Base-by-base conservation (phyloP, 2,329 filamentous ascomycete species). In the Xylaria sp. region DNA sequence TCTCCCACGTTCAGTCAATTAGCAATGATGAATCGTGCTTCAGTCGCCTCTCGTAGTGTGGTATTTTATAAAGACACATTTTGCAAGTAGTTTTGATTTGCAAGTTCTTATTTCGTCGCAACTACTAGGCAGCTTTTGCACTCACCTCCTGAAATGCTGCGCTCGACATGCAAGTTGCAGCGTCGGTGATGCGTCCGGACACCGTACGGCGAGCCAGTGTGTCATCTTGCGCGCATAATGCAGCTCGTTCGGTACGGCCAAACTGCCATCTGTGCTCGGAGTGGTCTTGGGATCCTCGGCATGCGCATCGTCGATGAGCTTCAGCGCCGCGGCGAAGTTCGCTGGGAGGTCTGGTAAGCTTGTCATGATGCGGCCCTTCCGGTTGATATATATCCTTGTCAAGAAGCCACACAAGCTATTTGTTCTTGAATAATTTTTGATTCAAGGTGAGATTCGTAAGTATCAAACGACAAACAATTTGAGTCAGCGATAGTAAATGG, bases 141-240 rank as follows among this genome's bases (percentile, higher is more conserved):
- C 76, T 57, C 72, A 86, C 80, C 92, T 89, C 61, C 90, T 87
- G 75, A 97, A 92, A 79, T 97, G 93, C 79, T 97, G 93, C 12
- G 93, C 93, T 72, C 93, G 90, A 72, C 94, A 91, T 20, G 93
- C 93, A 55, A 96, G 84, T 70, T 88, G 88, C 62, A 97, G 84
- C 28, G 87, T 80, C 1, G 90, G 89, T 1, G 90, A 89, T 1
- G 93, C 89, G 32, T 83, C 73, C 0, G 92, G 89, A 9, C 81
- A 80, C 69, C 89, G 87, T 18, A 85, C 80, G 9, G 83, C 77
- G 36, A 97, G 89, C 85, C 92, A 96, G 36, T 83, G 81, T 59
- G 91, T 93, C 91, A 94, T 94, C 79, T 93, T 89, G 59, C 86
- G 85, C 7, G 93, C 92, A 78, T 97, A 97, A 81, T 93, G 89